These are phyloP conservation scores for Pelargonium australe DNA, from an alignment of 441 rosid species.

Conservation along the genomic window DNA sequence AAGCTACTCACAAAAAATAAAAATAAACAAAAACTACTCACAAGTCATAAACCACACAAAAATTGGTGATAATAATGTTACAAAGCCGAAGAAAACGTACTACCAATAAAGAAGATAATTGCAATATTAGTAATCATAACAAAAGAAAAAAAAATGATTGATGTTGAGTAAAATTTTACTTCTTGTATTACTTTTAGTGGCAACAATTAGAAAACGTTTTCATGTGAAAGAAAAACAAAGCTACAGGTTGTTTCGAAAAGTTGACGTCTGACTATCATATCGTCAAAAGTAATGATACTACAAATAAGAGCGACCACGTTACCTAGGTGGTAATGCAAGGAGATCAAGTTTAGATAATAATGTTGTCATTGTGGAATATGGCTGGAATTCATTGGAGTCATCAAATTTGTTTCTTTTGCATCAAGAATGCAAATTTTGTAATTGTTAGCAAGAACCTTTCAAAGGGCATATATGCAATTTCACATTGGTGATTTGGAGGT, in stretches of 20 bases:
- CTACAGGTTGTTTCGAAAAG: too few relatives aligned
- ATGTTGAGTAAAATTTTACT: neutral
- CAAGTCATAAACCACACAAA: neutral
- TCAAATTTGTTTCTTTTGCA: too few relatives aligned
- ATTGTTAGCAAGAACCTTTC: neutral
- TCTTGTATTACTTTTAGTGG: too few relatives aligned
- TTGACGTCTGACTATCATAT: too few relatives aligned
- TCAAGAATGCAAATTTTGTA: neutral
- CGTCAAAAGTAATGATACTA: too few relatives aligned
- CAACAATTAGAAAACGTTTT: neutral
- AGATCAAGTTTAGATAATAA: too few relatives aligned
- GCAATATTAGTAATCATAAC: neutral
- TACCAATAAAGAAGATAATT: neutral
- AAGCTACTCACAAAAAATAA: too few relatives aligned
- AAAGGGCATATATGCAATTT: neutral
- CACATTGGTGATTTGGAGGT: neutral
- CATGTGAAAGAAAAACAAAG: neutral
- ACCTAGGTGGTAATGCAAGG: too few relatives aligned
- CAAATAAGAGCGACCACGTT: too few relatives aligned
- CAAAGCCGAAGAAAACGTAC: neutral
- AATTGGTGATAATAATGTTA: neutral
- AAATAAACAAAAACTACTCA: too few relatives aligned
- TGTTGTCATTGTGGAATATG: too few relatives aligned
- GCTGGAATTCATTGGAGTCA: too few relatives aligned
- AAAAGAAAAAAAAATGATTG: neutral